Percentiles rank a stretch among this genome's conserved stretches.
Conservation (phyloP, 1,139 yeast species). For the Yarrowia galli region DNA sequence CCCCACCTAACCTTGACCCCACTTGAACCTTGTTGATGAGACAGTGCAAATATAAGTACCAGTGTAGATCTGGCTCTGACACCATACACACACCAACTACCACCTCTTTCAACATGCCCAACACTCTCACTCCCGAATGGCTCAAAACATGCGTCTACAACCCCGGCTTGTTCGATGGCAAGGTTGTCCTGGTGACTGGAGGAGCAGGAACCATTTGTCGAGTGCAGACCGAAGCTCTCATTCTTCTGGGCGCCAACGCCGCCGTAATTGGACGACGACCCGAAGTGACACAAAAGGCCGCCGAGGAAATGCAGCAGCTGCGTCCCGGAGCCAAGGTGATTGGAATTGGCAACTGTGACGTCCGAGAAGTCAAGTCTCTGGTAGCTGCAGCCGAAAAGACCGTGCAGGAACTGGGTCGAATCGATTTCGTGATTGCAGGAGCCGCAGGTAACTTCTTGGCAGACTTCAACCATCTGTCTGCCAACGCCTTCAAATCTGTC, state of each 20-base stretch:
- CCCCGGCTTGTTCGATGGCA: slow-evolving; percentile 73
- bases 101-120: slow-evolving; percentile 17
- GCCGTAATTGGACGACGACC: slow-evolving; percentile 81
- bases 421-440: slow-evolving; percentile 89
- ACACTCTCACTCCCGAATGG: slow-evolving; percentile 42
- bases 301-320: slow-evolving; percentile 63
- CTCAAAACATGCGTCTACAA: slow-evolving; percentile 54
- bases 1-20: slow-evolving; percentile 12
- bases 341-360: slow-evolving; percentile 76
- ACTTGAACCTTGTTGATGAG: slow-evolving; percentile 10
- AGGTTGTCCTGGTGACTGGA: slow-evolving; percentile 90
- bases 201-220: slow-evolving; percentile 94
- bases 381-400: slow-evolving; percentile 68
- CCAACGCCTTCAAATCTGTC: slow-evolving; percentile 87
- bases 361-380: slow-evolving; percentile 67
- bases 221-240: slow-evolving; percentile 83
- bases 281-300: slow-evolving; percentile 69
- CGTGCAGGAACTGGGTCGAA: slow-evolving; percentile 68
- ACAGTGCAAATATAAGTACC: neutral
- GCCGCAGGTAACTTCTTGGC: slow-evolving; percentile 94
- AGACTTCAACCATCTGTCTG: slow-evolving; percentile 76
- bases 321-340: slow-evolving; percentile 69
- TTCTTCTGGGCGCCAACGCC: slow-evolving; percentile 82
- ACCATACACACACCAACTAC: neutral
- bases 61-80: neutral